A percentile compares a stretch with the other conserved stretches of the same genome.
Evolutionary conservation across 106 monocot species (phyloP).

Genomic region (Alisma plantagoaquatica): DNA sequence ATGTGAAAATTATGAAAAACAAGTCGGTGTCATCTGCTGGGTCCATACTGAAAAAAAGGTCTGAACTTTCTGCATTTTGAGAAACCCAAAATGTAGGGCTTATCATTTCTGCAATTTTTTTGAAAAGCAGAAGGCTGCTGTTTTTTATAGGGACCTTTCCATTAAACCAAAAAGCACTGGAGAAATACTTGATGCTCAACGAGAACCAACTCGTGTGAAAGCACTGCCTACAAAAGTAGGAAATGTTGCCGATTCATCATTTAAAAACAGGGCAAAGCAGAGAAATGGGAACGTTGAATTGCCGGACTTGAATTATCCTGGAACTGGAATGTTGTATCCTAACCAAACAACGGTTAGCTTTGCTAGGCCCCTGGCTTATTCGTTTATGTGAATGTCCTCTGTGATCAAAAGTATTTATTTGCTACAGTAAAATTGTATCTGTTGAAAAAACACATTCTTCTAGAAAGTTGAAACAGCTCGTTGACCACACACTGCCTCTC

Average conservation of each 20-base stretch:
- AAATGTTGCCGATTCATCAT: not conserved
- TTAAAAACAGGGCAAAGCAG: conserved; percentile 21
- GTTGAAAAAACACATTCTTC: too few relatives aligned
- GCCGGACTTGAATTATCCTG: not conserved
- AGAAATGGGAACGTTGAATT: conserved; percentile 17
- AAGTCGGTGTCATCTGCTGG: conserved; percentile 20
- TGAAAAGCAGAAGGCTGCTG: not conserved
- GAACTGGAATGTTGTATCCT: not conserved
- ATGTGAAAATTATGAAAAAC: conserved; percentile 44
- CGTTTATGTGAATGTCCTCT: too few relatives aligned
- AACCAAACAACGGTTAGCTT: not conserved
- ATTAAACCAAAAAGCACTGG: too few relatives aligned
- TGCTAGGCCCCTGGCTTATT: too few relatives aligned
- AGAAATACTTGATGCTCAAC: too few relatives aligned
- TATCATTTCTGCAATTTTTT: not conserved
- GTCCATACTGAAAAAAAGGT: conserved; percentile 29
- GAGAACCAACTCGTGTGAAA: too few relatives aligned
- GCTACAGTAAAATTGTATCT: too few relatives aligned
- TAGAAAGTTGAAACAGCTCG: too few relatives aligned
- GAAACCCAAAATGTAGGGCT: not conserved
- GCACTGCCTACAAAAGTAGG: not conserved
- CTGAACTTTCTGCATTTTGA: conserved; percentile 11
- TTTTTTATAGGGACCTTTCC: too few relatives aligned
- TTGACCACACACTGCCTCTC: too few relatives aligned
- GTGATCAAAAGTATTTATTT: too few relatives aligned